Conservation (phyloP, 2,329 filamentous ascomycete genomes). For the Ceratocystis alfenasii region DNA sequence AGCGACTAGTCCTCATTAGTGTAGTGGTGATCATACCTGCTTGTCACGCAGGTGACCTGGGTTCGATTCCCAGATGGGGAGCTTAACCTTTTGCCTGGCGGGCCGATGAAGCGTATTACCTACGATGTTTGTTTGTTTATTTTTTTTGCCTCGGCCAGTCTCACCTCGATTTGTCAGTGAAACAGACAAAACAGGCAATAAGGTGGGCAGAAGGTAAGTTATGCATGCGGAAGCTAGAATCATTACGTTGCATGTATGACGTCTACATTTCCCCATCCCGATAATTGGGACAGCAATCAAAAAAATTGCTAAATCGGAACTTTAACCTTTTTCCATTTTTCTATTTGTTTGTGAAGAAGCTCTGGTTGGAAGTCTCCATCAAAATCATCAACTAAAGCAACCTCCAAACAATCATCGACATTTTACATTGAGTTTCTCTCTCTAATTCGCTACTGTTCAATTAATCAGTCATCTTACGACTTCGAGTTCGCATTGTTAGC, state of each 20-base stretch:
- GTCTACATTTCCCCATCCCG: neutral
- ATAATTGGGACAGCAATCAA: neutral
- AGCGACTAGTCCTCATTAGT: constrained; percentile 17
- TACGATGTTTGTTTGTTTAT: neutral
- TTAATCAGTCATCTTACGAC: neutral
- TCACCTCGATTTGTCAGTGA: neutral
- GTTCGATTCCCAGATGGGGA: constrained; percentile 22
- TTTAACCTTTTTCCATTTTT: neutral
- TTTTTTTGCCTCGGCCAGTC: neutral
- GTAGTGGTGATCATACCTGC: constrained; percentile 22
- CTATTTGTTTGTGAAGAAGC: neutral
- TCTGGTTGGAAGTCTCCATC: neutral
- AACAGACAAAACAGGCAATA: neutral
- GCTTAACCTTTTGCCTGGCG: constrained; percentile 6
- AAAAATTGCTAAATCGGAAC: neutral
- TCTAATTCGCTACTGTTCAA: no score
- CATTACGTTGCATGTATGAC: neutral
- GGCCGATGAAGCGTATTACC: no score
- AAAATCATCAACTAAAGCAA: neutral
- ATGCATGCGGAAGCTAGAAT: neutral
- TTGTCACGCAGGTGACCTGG: constrained; percentile 22
- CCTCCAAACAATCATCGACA: neutral
- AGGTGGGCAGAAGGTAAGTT: neutral
- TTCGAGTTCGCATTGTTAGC: neutral
- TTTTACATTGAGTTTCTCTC: neutral